Evolutionary conservation across 257 asterid species (phyloP), one percentile per base, ranked within the genome.

Genomic region (Marsdenia floribunda): DNA sequence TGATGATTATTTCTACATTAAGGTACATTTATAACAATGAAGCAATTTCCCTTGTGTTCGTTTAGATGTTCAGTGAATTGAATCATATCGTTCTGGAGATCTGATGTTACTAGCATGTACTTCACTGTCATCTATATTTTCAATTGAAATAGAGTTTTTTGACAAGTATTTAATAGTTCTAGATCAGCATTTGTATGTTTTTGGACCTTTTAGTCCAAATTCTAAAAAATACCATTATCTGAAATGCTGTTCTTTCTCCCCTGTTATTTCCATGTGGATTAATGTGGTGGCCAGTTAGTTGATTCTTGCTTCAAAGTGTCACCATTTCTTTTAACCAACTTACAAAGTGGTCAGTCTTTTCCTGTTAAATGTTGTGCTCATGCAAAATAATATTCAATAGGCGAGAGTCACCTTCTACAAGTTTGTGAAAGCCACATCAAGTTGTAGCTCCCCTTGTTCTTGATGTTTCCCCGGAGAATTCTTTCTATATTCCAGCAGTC

Each of bases 1-100:
- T 81, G 99, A 94, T 83, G 97, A 94, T 87, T 94, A 94, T 84
- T 94, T 94, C 88, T 90, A 83, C 73, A 90, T 94, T 77, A 90
- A 90, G 97, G 99, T 94, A 78, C 35, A 74, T 26, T 67, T 74
- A 40, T 4, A 59, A 42, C 29, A 47, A 29, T 1, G 59, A 15
- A 53, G 35, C n/a, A 47, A 47, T 68, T 40, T 21, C 37, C 59
- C 44, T 5, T 26, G 24, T n/a, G 15, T 47, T 61, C 68, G 60
- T 57, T 76, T 40, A 50, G 33, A 10, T 70, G 44, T 47, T 70
- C 42, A 15, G 46, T 29, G 16, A 22, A 73, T 26, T 69, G 33
- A 18, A 16, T 29, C 24, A 1, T 19, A 10, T 29, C 61, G 40
- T 44, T 42, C 0, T 0, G 9, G 21, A 38, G 63, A 65, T 24